A percentile compares a stretch with the other conserved stretches of the same genome.
Evolutionary conservation across 768 basidiomycete species (phyloP).

Genomic region (Hebeloma cylindrosporum): DNA sequence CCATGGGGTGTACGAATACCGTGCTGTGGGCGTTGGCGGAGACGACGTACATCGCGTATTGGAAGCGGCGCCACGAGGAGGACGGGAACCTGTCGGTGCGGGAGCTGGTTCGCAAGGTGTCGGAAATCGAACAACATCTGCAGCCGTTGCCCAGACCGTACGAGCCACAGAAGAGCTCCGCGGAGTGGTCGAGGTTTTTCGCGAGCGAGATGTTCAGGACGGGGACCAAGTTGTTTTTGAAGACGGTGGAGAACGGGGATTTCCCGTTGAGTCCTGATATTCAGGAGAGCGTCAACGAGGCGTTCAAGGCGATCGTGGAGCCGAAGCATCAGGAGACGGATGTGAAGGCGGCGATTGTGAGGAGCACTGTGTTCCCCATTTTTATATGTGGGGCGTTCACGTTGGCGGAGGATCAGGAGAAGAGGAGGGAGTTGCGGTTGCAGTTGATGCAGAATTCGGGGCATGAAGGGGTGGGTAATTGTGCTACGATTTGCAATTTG

Average conservation of each 20-base stretch:
- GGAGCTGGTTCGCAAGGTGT: constrained; percentile 55
- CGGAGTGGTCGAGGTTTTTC: constrained; percentile 40
- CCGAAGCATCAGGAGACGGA: background rate
- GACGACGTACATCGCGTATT: constrained; percentile 60
- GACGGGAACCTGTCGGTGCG: constrained; percentile 56
- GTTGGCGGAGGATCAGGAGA: constrained; percentile 41
- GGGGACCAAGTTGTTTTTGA: constrained; percentile 72
- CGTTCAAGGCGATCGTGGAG: constrained; percentile 22
- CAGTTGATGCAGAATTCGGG: constrained; percentile 50
- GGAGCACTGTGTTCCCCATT: constrained; percentile 78
- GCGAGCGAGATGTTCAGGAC: constrained; percentile 70
- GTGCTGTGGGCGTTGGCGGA: constrained; percentile 80
- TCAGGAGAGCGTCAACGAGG: constrained; percentile 38
- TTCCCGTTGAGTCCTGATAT: constrained; percentile 67
- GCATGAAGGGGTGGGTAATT: constrained; percentile 63
- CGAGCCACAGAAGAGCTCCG: constrained; percentile 21
- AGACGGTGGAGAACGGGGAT: constrained; percentile 75
- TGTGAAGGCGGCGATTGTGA: constrained; percentile 52
- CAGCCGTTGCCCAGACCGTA: constrained; percentile 22
- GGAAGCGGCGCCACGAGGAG: constrained; percentile 51
- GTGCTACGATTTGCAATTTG: constrained; percentile 49
- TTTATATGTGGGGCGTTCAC: constrained; percentile 74
- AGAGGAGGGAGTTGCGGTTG: constrained; percentile 43
- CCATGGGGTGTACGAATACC: constrained; percentile 84
- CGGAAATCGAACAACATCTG: constrained; percentile 47